Evolutionary conservation across 2,329 filamentous ascomycete genomes (phyloP).

Genomic region (Xylariaceae sp.): DNA sequence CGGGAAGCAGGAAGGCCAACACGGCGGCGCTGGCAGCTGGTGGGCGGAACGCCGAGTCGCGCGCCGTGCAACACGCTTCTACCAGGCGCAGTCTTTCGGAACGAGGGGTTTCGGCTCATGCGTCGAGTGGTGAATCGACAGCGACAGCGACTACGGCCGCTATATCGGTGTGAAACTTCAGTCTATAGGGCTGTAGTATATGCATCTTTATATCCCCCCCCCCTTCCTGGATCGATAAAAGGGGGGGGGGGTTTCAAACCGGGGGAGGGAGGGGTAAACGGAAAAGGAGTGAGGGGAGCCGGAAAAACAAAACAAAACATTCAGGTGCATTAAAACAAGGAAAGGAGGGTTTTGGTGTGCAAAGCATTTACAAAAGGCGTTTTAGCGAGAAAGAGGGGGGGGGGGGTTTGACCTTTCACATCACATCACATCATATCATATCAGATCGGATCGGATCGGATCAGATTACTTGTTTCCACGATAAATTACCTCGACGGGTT

Average conservation of each 20-base stretch:
- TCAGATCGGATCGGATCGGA: neutral
- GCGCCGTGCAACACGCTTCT: slow-evolving; percentile 16
- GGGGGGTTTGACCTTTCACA: too few species aligned
- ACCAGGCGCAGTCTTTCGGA: slow-evolving; percentile 30
- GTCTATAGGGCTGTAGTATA: neutral
- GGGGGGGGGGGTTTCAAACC: too few species aligned
- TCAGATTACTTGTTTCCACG: too few species aligned
- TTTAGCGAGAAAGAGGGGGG: too few species aligned
- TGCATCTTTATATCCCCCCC: neutral
- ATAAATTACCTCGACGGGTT: too few species aligned
- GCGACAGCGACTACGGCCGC: neutral
- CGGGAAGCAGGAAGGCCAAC: slow-evolving; percentile 29
- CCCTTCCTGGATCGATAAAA: too few species aligned
- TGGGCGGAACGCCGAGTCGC: slow-evolving; percentile 40
- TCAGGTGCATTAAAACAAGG: too few species aligned
- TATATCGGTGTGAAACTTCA: slow-evolving; percentile 10
- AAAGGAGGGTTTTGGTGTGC: too few species aligned
- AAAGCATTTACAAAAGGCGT: too few species aligned
- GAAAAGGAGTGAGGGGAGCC: too few species aligned
- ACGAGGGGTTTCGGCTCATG: slow-evolving; percentile 24
- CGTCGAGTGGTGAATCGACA: slow-evolving; percentile 13
- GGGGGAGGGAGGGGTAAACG: too few species aligned
- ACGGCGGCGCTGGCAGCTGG: slow-evolving; percentile 44
- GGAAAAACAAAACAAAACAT: too few species aligned
- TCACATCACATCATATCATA: neutral